A percentile compares a stretch with the other conserved stretches of the same genome.
Conservation (phyloP, 2,329 filamentous ascomycete genomes). For the Diplocarpon mali region DNA sequence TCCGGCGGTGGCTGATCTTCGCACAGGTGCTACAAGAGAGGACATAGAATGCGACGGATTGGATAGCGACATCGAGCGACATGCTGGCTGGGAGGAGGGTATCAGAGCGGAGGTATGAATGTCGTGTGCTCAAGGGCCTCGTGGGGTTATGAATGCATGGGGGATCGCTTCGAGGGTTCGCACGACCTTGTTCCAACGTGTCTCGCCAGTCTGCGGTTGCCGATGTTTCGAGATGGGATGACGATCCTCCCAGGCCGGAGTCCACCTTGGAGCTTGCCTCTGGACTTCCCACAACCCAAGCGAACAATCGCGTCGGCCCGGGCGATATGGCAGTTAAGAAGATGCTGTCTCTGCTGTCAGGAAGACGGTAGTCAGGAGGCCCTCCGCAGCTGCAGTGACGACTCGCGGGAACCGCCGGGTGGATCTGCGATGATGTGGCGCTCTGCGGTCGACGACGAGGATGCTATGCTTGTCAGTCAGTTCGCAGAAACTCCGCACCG, state of each 20-base stretch:
- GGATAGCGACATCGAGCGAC: conserved; percentile 50
- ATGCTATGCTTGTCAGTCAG: neutral
- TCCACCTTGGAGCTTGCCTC: neutral
- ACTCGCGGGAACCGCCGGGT: neutral
- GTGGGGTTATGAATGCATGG: conserved; percentile 18
- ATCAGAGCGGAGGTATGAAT: neutral
- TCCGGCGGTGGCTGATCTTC: conserved; percentile 56
- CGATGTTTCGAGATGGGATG: conserved; percentile 14
- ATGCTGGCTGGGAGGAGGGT: conserved; percentile 26
- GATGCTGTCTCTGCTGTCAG: neutral
- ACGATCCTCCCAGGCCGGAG: conserved; percentile 6
- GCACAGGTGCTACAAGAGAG: conserved; percentile 70
- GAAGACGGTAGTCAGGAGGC: neutral
- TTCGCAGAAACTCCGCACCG: neutral
- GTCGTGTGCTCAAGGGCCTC: conserved; percentile 8
- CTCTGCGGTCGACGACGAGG: neutral
- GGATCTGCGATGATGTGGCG: neutral
- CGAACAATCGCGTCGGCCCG: neutral
- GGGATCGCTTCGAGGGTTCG: conserved; percentile 2
- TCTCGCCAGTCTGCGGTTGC: conserved; percentile 4
- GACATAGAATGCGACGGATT: conserved; percentile 70
- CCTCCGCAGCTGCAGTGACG: neutral
- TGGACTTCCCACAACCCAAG: neutral
- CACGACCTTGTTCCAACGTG: neutral
- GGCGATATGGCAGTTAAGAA: neutral